phyloP scores from a whole-genome alignment of 2,329 filamentous ascomycete species.

The Pseudogymnoascus destructans region DNA sequence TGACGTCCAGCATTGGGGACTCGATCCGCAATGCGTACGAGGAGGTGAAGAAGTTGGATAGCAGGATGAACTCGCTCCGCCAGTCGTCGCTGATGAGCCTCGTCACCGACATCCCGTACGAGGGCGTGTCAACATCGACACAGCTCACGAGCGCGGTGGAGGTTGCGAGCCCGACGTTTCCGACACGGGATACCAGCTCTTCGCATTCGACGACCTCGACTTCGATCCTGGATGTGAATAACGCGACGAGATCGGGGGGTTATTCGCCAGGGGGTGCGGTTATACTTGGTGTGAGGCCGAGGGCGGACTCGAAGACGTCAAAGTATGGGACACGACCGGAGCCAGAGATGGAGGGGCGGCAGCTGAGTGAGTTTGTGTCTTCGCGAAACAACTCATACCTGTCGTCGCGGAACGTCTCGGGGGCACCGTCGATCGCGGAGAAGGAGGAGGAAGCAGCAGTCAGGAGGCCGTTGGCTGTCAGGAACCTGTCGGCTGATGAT shows the following conservation, averaged over 20 bases:
- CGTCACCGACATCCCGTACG: constrained; percentile 52
- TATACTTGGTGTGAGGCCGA: neutral
- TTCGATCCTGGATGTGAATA: constrained; percentile 61
- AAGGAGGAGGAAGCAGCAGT: constrained; percentile 19
- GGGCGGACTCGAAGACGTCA: constrained; percentile 28
- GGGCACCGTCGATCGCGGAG: constrained; percentile 20
- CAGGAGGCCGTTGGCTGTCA: neutral
- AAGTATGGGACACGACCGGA: constrained; percentile 24
- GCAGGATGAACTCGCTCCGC: constrained; percentile 48
- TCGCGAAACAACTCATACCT: constrained; percentile 8
- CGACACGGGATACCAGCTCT: constrained; percentile 38
- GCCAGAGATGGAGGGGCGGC: constrained; percentile 25
- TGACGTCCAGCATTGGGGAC: constrained; percentile 60
- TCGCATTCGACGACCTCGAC: constrained; percentile 14
- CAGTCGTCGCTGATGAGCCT: constrained; percentile 56
- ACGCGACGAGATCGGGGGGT: constrained; percentile 50
- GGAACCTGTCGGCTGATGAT: constrained; percentile 17
- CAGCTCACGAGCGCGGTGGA: constrained; percentile 29
- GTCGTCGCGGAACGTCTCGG: constrained; percentile 16
- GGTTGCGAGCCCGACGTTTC: constrained; percentile 29
- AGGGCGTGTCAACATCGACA: constrained; percentile 48
- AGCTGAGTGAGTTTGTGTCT: constrained; percentile 25
- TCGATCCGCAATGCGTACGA: constrained; percentile 62
- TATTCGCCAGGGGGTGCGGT: constrained; percentile 48
- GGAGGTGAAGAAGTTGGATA: constrained; percentile 58